Evolutionary conservation across 768 basidiomycete genomes (phyloP).

Genomic region (Pleurotus tuoliensis): DNA sequence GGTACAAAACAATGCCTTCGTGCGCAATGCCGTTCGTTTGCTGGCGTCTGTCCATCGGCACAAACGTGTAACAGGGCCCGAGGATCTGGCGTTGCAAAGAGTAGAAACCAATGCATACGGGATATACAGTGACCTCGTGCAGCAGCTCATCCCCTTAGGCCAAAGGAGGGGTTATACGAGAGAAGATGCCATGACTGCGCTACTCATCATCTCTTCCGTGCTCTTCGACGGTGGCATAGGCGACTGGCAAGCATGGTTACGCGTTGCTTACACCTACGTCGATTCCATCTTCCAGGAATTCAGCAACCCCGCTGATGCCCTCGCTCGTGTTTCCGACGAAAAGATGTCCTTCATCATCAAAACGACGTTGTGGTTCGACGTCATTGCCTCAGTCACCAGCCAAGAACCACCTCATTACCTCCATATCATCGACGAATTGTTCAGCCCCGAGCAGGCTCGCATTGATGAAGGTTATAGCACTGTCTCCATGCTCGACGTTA

Average conservation of each 20-base stretch:
- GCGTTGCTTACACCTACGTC: conserved; percentile 56
- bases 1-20: conserved; percentile 36
- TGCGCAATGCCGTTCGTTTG: conserved; percentile 59
- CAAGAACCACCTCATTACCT: conserved; percentile 55
- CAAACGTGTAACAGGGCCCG: conserved; percentile 13
- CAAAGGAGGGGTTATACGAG: background rate
- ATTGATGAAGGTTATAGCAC: conserved; percentile 1
- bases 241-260: conserved; percentile 66
- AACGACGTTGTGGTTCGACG: conserved; percentile 86
- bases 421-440: conserved; percentile 51
- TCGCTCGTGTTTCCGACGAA: conserved; percentile 35
- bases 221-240: conserved; percentile 77
- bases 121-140: background rate
- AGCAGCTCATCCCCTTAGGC: background rate
- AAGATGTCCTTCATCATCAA: conserved; percentile 73
- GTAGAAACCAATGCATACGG: background rate
- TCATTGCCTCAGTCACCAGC: conserved; percentile 73
- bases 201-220: conserved; percentile 74
- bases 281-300: conserved; percentile 38
- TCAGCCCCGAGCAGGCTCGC: conserved; percentile 30
- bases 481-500: conserved; percentile 73
- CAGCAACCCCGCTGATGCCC: conserved; percentile 38
- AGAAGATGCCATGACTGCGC: conserved; percentile 75
- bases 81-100: conserved; percentile 28
- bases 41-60: conserved; percentile 55